Evolutionary conservation across 2,329 filamentous ascomycete genomes (phyloP), one percentile per base, ranked within the genome.

Genomic region (Sclerotinia glacialis): DNA sequence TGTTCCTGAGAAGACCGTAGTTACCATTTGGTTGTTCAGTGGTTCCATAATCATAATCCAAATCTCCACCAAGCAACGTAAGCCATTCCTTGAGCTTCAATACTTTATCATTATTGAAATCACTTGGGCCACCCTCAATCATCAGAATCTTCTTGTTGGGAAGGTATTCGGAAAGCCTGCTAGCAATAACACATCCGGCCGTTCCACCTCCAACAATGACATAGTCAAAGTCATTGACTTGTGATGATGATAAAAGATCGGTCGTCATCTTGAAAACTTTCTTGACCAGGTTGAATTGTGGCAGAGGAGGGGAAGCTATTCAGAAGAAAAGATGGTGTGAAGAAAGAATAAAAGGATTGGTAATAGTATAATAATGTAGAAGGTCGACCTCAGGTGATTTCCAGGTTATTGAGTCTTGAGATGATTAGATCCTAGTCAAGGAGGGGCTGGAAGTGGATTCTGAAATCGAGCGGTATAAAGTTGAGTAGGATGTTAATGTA

Each of bases 1-100:
- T 34, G 28, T 59, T 5, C 46, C 11, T 3, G 18, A 26, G 55
- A 53, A 44, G 52, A 18, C 37, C 89, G 84, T 66, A 92, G 82
- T 94, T 95, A 77, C 92, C 92, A 81, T 87, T 95, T 70, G 92
- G 92, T 81, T 97, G 93, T 80, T 96, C 92, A 58, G 88, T 74
- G 50, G 92, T 96, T 74, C 86, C 86, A 79, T 96, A 96, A 79
- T 96, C 92, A 79, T 94, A 96, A 80, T 97, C 93, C 69, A 96
- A 85, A 76, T 96, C 88, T 75, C 92, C 91, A 70, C 93, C 93
- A 37, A 97, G 86, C 61, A 97, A 83, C 71, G 84, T 87, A 70
- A 96, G 83, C 93, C 93, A 96, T 79, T 96, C 88, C 76, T 92
- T 92, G 72, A 96, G 84, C 73, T 94, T 88, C 61, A 96, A 84